Evolutionary conservation across 2,329 filamentous ascomycete species (phyloP), one percentile per base, ranked within the genome.

Genomic region (Cephalotrichum gorgonifer): DNA sequence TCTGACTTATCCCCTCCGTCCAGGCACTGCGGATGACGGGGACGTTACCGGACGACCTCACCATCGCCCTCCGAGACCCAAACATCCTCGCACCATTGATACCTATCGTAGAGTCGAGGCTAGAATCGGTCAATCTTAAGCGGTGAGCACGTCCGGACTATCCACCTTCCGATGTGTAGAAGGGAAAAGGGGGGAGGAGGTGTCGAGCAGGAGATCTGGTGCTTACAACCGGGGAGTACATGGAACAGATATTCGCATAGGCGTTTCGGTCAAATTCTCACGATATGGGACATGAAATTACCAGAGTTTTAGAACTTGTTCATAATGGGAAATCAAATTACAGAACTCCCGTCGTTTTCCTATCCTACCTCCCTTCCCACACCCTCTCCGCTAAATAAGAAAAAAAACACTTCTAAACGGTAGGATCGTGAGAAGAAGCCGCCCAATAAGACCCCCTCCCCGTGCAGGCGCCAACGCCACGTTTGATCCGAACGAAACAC

Each of bases 61-160:
- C 86, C 2, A 77, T 86, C 38, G 77, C 85, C 23, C 72, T 95
- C 67, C 75, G 89, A 57, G 88, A 96, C 64, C 78, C 88, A 2
- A 93, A 94, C 59, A 73, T 81, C 49, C 70, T 95, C 39, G 79
- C 80, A 14, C 77, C 82, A 26, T 60, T 88, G 39, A 64, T 95
- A 43, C 83, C 81, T 3, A 67, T 87, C 5, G 78, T 89, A n/a
- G 81, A 87, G 50, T 79, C 81, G 49, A 75, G 63, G 26, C 67
- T 83, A 52, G 88, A 95, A 43, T 57, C 58, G 23, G 52, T 65
- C 8, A 17, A 43, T 38, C 46, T 48, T 22, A 43, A 33, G 17
- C 31, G 38, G 25, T 48, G 35, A 47, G 15, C 33, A 33, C 15
- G 12, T 12, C n/a, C 30, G 22, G 9, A 22, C n/a, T 17, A 26